Conservation (phyloP, 2,329 filamentous ascomycete genomes). For the Aspergillus floridensis region DNA sequence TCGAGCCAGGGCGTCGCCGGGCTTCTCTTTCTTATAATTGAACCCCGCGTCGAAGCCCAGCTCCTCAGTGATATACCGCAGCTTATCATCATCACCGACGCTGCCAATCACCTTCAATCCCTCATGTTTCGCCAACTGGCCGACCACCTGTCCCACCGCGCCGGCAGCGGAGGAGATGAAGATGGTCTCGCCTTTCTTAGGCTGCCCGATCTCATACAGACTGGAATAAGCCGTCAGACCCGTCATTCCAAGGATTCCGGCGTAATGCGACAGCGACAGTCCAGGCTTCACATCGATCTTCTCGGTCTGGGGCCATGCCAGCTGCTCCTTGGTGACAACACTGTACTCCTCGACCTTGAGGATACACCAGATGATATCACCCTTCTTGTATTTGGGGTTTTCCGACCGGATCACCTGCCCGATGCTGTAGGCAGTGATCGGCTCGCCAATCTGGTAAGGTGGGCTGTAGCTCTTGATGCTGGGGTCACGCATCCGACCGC, state of each 20-base stretch:
- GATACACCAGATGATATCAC: slow-evolving; percentile 62
- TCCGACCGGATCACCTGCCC: slow-evolving; percentile 70
- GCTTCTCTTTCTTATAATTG: slow-evolving; percentile 83
- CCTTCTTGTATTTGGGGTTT: slow-evolving; percentile 59
- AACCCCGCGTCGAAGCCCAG: slow-evolving; percentile 72
- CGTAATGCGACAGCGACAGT: slow-evolving; percentile 64
- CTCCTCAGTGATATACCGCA: slow-evolving; percentile 69
- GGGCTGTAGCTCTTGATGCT: slow-evolving; percentile 65
- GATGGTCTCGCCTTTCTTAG: slow-evolving; percentile 75
- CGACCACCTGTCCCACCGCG: slow-evolving; percentile 80
- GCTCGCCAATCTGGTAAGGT: slow-evolving; percentile 59
- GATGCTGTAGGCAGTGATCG: slow-evolving; percentile 64
- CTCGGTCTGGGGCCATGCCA: slow-evolving; percentile 46
- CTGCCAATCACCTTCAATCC: slow-evolving; percentile 76
- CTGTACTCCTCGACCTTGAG: slow-evolving; percentile 68
- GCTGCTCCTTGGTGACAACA: slow-evolving; percentile 50
- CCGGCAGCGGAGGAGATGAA: slow-evolving; percentile 77
- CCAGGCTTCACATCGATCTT: slow-evolving; percentile 44
- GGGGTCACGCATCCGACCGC: slow-evolving; percentile 70
- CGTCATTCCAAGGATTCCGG: slow-evolving; percentile 76
- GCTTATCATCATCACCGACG: slow-evolving; percentile 75
- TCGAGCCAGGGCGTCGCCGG: slow-evolving; percentile 63
- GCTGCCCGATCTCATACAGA: slow-evolving; percentile 71
- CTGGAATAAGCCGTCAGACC: slow-evolving; percentile 72
- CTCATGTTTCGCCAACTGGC: slow-evolving; percentile 78